These are phyloP conservation scores for Meredithiella fracta DNA, from an alignment of 2,329 filamentous ascomycete genomes.

Conservation along the genomic window DNA sequence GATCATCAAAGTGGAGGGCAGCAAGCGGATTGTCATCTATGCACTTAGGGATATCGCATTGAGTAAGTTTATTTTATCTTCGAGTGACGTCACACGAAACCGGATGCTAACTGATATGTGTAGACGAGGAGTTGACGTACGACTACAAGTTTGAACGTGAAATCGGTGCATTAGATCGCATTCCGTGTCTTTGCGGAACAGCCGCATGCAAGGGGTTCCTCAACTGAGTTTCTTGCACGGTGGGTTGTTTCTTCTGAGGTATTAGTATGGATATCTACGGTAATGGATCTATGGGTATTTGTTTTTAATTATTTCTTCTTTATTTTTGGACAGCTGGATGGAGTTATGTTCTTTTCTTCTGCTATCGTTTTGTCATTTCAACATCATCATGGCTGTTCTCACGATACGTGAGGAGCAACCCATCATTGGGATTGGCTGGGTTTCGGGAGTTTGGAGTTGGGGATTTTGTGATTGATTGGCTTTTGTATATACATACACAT, in stretches of 20 bases:
- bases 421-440: background rate
- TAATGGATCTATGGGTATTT: background rate
- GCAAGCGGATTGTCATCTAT: conserved; percentile 97
- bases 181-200: conserved; percentile 92
- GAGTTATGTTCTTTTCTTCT: too few relatives aligned
- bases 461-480: background rate
- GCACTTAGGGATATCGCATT: conserved; percentile 84
- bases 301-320: background rate
- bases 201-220: conserved; percentile 97
- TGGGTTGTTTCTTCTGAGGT: too few relatives aligned
- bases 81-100: background rate
- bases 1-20: conserved; percentile 97
- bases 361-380: background rate
- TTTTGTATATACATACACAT: too few relatives aligned
- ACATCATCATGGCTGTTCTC: background rate
- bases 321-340: background rate
- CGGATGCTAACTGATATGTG: conserved; percentile 16
- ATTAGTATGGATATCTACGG: too few relatives aligned
- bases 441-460: background rate
- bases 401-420: background rate
- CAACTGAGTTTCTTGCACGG: conserved; percentile 45
- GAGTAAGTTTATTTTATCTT: conserved; percentile 45
- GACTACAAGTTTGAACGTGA: conserved; percentile 99
- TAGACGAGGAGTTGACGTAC: conserved; percentile 97
- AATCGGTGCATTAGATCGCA: conserved; percentile 83